These are phyloP conservation scores for Wickerhamomyces strasburgensis DNA, from an alignment of 805 yeast genomes.

Conservation along the genomic window DNA sequence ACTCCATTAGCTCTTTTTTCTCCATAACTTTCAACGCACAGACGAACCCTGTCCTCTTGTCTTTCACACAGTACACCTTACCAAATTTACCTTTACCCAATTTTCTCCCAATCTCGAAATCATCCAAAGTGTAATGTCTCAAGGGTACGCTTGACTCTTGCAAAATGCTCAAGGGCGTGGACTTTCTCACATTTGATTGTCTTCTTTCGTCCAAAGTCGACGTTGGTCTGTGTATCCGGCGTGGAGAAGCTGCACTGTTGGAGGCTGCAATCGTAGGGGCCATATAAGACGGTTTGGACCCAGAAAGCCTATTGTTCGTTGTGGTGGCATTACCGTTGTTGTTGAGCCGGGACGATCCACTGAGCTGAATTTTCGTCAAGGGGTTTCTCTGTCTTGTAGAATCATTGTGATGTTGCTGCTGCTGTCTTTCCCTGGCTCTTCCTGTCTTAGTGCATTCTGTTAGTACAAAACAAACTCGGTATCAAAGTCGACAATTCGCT, in stretches of 20 bases:
- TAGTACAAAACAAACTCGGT: not conserved
- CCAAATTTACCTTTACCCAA: constrained; percentile 95
- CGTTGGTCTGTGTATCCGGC: constrained; percentile 13
- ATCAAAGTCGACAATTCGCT: not conserved
- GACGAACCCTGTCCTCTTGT: constrained; percentile 66
- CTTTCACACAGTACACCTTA: constrained; percentile 82
- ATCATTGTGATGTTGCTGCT: not conserved
- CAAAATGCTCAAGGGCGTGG: constrained; percentile 22
- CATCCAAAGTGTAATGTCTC: constrained; percentile 40
- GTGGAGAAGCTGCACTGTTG: constrained; percentile 20
- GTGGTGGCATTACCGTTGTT: constrained; percentile 6
- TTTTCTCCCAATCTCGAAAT: constrained; percentile 82
- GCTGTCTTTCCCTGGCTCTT: constrained; percentile 6
- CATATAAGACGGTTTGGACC: constrained; percentile 25
- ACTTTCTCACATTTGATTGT: constrained; percentile 9
- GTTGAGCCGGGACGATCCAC: constrained; percentile 12
- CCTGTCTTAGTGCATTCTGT: constrained; percentile 5
- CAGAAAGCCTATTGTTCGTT: constrained; percentile 9
- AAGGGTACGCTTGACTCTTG: constrained; percentile 24
- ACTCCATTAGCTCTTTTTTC: constrained; percentile 67
- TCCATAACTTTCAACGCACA: constrained; percentile 93
- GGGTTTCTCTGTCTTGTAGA: constrained; percentile 19
- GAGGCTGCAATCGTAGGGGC: constrained; percentile 27
- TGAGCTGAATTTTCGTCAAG: constrained; percentile 24
- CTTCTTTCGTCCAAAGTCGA: constrained; percentile 4